Percentiles rank a stretch among this genome's conserved stretches.
Evolutionary conservation across 305 asterid genomes (phyloP).

Genomic region (Ajuga reptans): DNA sequence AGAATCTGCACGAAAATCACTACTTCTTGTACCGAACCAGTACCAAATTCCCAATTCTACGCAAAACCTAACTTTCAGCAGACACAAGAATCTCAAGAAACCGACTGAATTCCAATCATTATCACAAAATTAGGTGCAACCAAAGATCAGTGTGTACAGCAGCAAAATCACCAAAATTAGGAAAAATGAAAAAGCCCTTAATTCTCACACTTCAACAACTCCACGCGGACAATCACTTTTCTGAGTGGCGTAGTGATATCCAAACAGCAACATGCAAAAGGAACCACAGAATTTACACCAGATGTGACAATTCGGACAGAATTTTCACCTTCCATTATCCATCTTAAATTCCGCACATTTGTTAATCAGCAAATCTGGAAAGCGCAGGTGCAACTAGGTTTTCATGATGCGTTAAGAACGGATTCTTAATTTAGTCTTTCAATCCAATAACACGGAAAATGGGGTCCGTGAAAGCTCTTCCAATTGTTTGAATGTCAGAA

Average conservation of each 20-base stretch:
- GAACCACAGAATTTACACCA: background rate
- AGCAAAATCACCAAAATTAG: constrained; percentile 3
- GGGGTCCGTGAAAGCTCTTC: constrained; percentile 7
- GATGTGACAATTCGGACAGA: background rate
- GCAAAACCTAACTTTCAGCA: constrained; percentile 20
- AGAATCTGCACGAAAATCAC: background rate
- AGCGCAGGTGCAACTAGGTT: background rate
- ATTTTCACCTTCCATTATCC: constrained; percentile 16
- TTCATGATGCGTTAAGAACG: background rate
- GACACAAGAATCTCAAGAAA: background rate
- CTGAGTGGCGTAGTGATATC: constrained; percentile 12
- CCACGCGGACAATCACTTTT: constrained; percentile 17
- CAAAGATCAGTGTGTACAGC: background rate
- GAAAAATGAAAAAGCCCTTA: background rate
- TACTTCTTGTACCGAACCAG: constrained; percentile 8
- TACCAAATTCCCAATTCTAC: constrained; percentile 17
- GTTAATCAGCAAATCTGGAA: constrained; percentile 13
- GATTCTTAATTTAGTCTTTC: background rate
- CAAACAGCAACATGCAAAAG: constrained; percentile 9
- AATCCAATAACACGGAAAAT: background rate
- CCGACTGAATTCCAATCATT: constrained; percentile 11
- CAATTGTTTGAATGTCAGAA: background rate
- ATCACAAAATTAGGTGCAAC: background rate
- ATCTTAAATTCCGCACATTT: constrained; percentile 10
- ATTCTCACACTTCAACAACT: constrained; percentile 3